Base-by-base conservation (phyloP, 2,329 filamentous ascomycete species). In the Microsporum canis region DNA sequence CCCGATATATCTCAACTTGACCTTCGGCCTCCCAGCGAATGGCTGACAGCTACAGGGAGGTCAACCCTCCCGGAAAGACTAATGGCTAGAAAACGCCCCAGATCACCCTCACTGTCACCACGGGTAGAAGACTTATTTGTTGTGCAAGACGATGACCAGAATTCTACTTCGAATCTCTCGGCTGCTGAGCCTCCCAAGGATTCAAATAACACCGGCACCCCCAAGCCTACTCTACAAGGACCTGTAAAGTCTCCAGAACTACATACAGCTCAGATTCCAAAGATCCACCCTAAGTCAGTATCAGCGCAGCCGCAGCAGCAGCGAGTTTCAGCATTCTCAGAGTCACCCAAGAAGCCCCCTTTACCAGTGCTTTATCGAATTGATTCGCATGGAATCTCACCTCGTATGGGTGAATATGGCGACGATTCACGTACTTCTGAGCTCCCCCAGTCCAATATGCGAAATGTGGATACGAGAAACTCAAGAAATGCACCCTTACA, bases 1-100 rank as follows among this genome's bases (percentile, higher is more conserved):
- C 75, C 76, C 14, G 68, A 76, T 63, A 67, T 71, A 27, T 68
- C 63, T 17, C 66, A 73, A 47, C 56, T 77, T 14, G 66, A 77
- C 14, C 64, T 77, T n/a, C 63, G 67, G 62, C 69, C 65, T 6
- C 74, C 73, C 6, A 68, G 69, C 5, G 69, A 75, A 7, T 75
- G 71, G 65, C 55, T 63, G 38, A 57, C 57, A 10, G 23, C 60
- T 7, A 43, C 38, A 33, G 59, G 41, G 27, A 45, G 17, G 17
- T 23, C 53, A 10, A 57, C 31, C 10, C 45, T 45, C 33, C 39
- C 57, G 14, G 49, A 53, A 34, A 33, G 39, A 14, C 17, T 5
- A 7, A 5, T 17, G 5, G 8, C 14, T 34, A 29, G 10, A 33
- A 39, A 27, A 10, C 14, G 27, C 27, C 47, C 31, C 34, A 31